A percentile compares a stretch with the other conserved stretches of the same genome.
Conservation (phyloP, 2,329 filamentous ascomycete species). For the Calycina marina region DNA sequence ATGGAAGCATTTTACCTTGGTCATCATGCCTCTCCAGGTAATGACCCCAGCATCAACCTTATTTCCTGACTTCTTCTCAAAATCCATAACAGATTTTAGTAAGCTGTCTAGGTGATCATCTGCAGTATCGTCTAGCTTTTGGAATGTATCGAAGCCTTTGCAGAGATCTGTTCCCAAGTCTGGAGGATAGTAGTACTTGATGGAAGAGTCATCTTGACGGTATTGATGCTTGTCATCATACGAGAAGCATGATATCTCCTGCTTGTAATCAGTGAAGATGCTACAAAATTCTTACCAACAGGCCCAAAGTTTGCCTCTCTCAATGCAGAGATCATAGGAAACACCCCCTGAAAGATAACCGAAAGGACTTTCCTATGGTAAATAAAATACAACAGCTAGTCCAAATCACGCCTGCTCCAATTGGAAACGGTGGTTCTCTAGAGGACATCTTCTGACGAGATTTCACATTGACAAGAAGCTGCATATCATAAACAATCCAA, state of each 20-base stretch:
- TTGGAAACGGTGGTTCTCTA: too few relatives aligned
- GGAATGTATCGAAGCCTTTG: conserved; percentile 67
- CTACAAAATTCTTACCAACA: too few relatives aligned
- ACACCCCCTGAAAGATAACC: too few relatives aligned
- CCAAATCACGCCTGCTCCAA: too few relatives aligned
- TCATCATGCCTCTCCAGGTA: conserved; percentile 98
- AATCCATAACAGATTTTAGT: conserved; percentile 56
- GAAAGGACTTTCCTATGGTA: too few relatives aligned
- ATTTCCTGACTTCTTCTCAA: conserved; percentile 54
- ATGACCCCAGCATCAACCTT: conserved; percentile 65
- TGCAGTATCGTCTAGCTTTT: conserved; percentile 65
- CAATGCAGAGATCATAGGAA: too few relatives aligned
- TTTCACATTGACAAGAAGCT: too few relatives aligned
- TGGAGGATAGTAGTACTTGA: conserved; percentile 82
- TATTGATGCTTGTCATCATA: conserved; percentile 76
- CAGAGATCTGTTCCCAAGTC: conserved; percentile 58
- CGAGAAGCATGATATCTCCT: conserved; percentile 90
- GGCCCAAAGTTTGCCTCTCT: too few relatives aligned
- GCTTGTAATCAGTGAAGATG: too few relatives aligned
- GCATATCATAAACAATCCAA: too few relatives aligned
- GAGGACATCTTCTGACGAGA: too few relatives aligned
- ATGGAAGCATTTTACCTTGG: conserved; percentile 48
- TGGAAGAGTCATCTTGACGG: conserved; percentile 59
- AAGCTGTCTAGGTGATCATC: conserved; percentile 83
- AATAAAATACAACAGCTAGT: too few relatives aligned